Evolutionary conservation across 768 basidiomycete species (phyloP).

Genomic region (Tulasnella sp.): DNA sequence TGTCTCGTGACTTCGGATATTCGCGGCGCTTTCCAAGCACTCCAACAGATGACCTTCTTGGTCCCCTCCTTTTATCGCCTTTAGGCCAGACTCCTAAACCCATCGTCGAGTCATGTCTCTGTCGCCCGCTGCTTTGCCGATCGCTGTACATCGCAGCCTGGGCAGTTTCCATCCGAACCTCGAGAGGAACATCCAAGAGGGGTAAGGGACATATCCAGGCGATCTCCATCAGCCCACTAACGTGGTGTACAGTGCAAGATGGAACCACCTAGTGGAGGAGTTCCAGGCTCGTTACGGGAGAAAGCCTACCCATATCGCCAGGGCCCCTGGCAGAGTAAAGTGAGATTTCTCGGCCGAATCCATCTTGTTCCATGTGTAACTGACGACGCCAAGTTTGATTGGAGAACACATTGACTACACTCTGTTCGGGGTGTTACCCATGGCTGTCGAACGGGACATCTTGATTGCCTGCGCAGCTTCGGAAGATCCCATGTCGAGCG

Average conservation of each 20-base stretch:
- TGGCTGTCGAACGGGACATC: slow-evolving; percentile 76
- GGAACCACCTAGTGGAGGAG: slow-evolving; percentile 24
- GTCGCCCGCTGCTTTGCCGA: slow-evolving; percentile 29
- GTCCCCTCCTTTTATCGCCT: neutral
- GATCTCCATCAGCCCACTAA: slow-evolving; percentile 23
- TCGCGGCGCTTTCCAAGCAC: neutral
- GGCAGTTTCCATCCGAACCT: slow-evolving; percentile 42
- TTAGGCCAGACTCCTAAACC: neutral
- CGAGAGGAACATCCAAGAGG: slow-evolving; percentile 43
- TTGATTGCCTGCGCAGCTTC: slow-evolving; percentile 60
- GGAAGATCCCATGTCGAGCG: slow-evolving; percentile 26
- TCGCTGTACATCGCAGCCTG: slow-evolving; percentile 51
- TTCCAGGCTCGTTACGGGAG: slow-evolving; percentile 53
- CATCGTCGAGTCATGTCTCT: neutral
- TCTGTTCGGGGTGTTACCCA: slow-evolving; percentile 70
- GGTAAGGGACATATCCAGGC: slow-evolving; percentile 23
- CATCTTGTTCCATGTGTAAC: neutral
- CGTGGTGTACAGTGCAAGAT: slow-evolving; percentile 16
- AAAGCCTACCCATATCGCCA: slow-evolving; percentile 54
- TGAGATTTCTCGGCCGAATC: slow-evolving; percentile 24
- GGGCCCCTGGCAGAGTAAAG: slow-evolving; percentile 78
- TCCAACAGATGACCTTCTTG: neutral
- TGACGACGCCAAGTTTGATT: slow-evolving; percentile 26
- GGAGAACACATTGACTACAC: slow-evolving; percentile 60
- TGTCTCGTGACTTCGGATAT: no score